A percentile compares a stretch with the other conserved stretches of the same genome.
These are phyloP conservation scores for Sclerotinia nivalis DNA, from an alignment of 2,329 filamentous ascomycete species.

Conservation along the genomic window DNA sequence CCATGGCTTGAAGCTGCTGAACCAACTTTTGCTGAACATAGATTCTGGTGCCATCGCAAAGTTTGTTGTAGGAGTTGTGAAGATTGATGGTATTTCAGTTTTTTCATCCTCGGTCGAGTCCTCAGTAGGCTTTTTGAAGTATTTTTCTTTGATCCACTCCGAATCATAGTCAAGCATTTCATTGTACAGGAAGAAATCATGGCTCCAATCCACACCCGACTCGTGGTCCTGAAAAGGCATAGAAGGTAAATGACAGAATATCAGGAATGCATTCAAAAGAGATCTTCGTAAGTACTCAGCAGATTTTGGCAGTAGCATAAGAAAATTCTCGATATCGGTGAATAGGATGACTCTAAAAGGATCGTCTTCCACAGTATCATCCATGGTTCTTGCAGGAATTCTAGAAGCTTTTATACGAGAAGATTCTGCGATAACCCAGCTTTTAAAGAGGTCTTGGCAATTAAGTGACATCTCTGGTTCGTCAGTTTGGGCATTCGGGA, in stretches of 20 bases:
- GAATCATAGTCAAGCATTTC: constrained; percentile 41
- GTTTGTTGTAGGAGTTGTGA: constrained; percentile 30
- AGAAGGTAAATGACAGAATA: constrained; percentile 66
- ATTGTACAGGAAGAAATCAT: constrained; percentile 56
- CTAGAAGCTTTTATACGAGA: constrained; percentile 49
- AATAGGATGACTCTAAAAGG: constrained; percentile 81
- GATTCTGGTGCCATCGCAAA: constrained; percentile 49
- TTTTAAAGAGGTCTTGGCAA: constrained; percentile 42
- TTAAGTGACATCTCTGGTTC: constrained; percentile 27
- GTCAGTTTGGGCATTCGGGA: constrained; percentile 32
- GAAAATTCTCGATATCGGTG: constrained; percentile 67
- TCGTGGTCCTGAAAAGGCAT: constrained; percentile 35
- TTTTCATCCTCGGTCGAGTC: constrained; percentile 28
- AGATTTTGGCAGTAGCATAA: constrained; percentile 54
- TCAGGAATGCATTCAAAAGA: constrained; percentile 69
- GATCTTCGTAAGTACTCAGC: constrained; percentile 45
- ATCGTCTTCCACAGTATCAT: constrained; percentile 76
- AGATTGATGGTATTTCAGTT: constrained; percentile 29
- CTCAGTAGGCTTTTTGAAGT: not conserved
- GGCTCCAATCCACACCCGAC: constrained; percentile 42
- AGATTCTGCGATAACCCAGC: constrained; percentile 57
- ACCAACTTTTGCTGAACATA: constrained; percentile 48
- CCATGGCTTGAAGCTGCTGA: constrained; percentile 28
- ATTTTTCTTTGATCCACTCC: constrained; percentile 27
- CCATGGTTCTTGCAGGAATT: constrained; percentile 70